phyloP scores from a whole-genome alignment of 2,329 filamentous ascomycete genomes.

The Cytospora piceae region DNA sequence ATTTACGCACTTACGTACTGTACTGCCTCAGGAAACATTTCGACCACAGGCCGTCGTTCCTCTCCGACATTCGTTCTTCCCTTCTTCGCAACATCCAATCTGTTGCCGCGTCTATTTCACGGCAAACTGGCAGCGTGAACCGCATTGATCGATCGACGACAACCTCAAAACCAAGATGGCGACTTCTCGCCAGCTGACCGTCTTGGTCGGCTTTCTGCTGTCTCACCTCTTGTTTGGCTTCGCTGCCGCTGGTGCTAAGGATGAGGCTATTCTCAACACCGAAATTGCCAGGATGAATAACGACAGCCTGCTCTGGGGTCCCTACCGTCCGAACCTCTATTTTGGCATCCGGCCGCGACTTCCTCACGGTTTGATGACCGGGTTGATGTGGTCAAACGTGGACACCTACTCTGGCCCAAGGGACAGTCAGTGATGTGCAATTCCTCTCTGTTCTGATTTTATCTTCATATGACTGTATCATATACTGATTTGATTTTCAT shows the following conservation, averaged over 20 bases:
- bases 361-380: conserved; percentile 79
- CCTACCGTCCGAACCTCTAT: conserved; percentile 91
- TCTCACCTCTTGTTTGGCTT: conserved; percentile 32
- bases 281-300: conserved; percentile 66
- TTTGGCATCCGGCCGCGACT: conserved; percentile 86
- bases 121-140: neutral
- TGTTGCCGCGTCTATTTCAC: neutral
- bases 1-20: neutral
- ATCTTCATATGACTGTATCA: neutral
- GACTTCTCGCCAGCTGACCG: conserved; percentile 36
- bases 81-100: neutral
- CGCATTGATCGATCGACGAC: conserved; percentile 15
- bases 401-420: conserved; percentile 79
- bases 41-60: neutral
- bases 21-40: conserved; percentile 1
- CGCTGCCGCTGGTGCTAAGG: conserved; percentile 31
- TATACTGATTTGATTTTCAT: conserved; percentile 30
- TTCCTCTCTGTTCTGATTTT: neutral
- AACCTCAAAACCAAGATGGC: conserved; percentile 32
- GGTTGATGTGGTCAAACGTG: conserved; percentile 86
- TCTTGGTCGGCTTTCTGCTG: conserved; percentile 35
- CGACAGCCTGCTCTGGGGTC: conserved; percentile 90
- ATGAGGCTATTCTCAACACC: conserved; percentile 47
- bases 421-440: conserved; percentile 61
- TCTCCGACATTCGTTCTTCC: neutral